Evolutionary conservation across 2,329 filamentous ascomycete genomes (phyloP).

Genomic region (Aspergillus jensenii): DNA sequence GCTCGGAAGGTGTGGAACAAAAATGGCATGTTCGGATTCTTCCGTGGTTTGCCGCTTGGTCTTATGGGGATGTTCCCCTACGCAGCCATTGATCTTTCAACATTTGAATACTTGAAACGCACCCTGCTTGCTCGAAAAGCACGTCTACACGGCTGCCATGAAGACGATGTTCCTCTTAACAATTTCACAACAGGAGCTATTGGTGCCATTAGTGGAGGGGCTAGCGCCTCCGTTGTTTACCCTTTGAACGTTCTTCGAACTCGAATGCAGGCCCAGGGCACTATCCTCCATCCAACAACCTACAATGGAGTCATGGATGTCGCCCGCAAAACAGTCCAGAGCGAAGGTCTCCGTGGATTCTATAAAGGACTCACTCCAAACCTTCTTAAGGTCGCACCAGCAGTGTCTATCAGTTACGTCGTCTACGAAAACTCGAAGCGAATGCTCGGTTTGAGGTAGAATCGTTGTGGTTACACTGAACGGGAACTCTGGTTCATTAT

Average conservation of each 20-base stretch:
- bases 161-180: conserved; percentile 77
- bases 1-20: conserved; percentile 81
- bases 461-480: not conserved
- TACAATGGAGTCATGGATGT: conserved; percentile 93
- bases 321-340: conserved; percentile 74
- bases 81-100: conserved; percentile 92
- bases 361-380: conserved; percentile 97
- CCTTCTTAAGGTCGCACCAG: conserved; percentile 90
- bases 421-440: conserved; percentile 90
- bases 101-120: conserved; percentile 88
- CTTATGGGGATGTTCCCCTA: conserved; percentile 97
- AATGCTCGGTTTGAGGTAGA: conserved; percentile 56
- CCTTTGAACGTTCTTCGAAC: conserved; percentile 92
- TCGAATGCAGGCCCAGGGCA: conserved; percentile 89
- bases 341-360: conserved; percentile 80
- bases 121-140: conserved; percentile 70
- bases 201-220: conserved; percentile 85
- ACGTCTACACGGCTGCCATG: conserved; percentile 66
- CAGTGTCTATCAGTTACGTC: conserved; percentile 92
- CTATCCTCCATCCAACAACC: conserved; percentile 81
- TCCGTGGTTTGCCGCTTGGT: conserved; percentile 91
- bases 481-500: not conserved
- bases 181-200: conserved; percentile 85
- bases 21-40: conserved; percentile 74
- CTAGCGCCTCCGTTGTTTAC: conserved; percentile 92